Conservation (phyloP, 257 asterid species). For the Henckelia pumila region DNA sequence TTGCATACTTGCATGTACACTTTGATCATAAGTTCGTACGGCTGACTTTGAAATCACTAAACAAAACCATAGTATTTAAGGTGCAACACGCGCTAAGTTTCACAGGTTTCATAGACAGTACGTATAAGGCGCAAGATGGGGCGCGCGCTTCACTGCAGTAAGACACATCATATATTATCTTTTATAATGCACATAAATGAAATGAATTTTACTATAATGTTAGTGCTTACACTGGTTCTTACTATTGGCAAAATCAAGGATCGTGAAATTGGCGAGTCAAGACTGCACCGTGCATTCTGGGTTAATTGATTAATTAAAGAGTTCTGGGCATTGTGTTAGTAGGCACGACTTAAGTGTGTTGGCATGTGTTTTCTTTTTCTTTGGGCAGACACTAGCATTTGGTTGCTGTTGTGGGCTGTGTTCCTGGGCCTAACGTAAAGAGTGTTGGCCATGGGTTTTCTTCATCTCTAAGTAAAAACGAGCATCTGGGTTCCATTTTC, state of each 20-base stretch:
- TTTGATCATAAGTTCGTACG: background rate
- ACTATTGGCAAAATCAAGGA: too few species aligned
- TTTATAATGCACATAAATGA: too few species aligned
- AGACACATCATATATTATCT: background rate
- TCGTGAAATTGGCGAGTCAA: too few species aligned
- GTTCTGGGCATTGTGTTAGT: background rate
- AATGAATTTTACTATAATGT: background rate
- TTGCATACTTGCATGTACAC: background rate
- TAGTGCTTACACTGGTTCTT: background rate
- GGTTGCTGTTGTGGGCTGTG: too few species aligned
- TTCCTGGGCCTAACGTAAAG: background rate
- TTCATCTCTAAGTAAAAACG: background rate
- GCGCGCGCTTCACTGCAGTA: background rate
- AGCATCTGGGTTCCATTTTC: background rate
- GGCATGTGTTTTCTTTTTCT: too few species aligned
- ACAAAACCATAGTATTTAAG: background rate
- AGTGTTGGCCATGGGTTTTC: background rate
- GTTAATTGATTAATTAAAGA: too few species aligned
- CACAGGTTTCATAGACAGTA: background rate
- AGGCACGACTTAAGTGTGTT: background rate
- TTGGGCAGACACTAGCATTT: too few species aligned
- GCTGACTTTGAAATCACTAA: background rate
- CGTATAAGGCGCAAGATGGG: background rate
- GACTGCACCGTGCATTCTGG: background rate
- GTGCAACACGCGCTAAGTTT: background rate